phyloP scores from a whole-genome alignment of 306 rosid genomes.

The Medicago lupulina region DNA sequence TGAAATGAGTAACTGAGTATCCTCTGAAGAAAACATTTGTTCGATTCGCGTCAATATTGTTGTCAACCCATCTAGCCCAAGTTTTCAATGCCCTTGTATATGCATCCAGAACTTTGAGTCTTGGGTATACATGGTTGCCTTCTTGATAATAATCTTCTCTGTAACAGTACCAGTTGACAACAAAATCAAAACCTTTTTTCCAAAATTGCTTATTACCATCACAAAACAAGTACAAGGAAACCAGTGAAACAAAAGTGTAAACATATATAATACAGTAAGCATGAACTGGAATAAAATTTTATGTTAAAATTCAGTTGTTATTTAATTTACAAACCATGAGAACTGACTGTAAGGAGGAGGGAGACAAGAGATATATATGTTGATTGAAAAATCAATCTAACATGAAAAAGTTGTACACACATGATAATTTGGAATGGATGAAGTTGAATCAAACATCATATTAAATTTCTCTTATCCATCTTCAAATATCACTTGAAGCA shows the following conservation, averaged over 20 bases:
- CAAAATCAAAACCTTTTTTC: no score
- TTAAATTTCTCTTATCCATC: slow-evolving; percentile 10
- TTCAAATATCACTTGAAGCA: slow-evolving; percentile 27
- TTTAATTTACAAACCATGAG: neutral
- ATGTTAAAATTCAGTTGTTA: neutral
- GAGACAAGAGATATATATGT: slow-evolving; percentile 2
- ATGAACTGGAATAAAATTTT: neutral
- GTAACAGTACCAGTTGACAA: slow-evolving; percentile 37
- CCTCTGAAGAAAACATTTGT: slow-evolving; percentile 91
- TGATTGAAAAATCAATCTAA: slow-evolving; percentile 27
- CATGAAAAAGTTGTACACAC: neutral
- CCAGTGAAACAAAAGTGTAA: neutral
- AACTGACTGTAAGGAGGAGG: no score
- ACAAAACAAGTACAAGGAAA: neutral
- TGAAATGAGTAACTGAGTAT: slow-evolving; percentile 90
- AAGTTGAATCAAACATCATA: slow-evolving; percentile 8
- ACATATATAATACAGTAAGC: neutral
- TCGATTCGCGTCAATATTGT: slow-evolving; percentile 60
- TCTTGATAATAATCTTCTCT: slow-evolving; percentile 96
- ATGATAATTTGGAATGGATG: neutral
- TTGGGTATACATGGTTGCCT: slow-evolving; percentile 77
- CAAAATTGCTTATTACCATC: neutral
- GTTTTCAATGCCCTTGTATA: slow-evolving; percentile 84
- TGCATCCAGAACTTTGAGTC: slow-evolving; percentile 82
- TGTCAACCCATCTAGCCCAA: slow-evolving; percentile 87